Base-by-base conservation (phyloP, 768 basidiomycete genomes). In the Kwoniella newhampshirensis region DNA sequence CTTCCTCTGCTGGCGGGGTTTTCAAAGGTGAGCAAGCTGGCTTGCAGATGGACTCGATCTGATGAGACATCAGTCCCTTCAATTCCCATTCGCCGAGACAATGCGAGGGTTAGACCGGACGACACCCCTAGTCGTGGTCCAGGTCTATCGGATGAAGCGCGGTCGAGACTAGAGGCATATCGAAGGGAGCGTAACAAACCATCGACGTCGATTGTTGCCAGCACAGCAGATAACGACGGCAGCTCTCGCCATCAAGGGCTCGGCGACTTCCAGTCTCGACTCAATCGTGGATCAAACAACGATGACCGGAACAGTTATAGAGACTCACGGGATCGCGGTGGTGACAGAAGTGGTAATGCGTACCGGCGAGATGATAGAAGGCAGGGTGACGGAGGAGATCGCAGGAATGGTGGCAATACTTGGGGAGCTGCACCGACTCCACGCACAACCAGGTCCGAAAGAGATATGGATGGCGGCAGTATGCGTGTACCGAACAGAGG, bases 111-210 rank as follows among this genome's bases (percentile, higher is more conserved):
- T 59, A 80, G 88, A 57, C 88, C 85, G 0, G 87, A 87, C 64
- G 94, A 96, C 64, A 98, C 94, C 0, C 94, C 94, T 0, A 94
- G 93, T 18, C 89, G 93, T 71, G 86, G 89, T 2, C 88, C 89
- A 35, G 94, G 94, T 15, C 78, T 99, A 18, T 88, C 90, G 0
- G 87, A 89, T 25, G 78, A 80, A 0, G 91, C 86, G 13, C 80
- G 86, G 18, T 80, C 81, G 62, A 78, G 83, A 57, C 77, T 97
- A 26, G 91, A 92, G 54, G 92, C 93, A 62, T 78, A 90, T 67
- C 81, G 88, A 56, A 81, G 81, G 59, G 83, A 81, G 56, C 79
- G 83, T 57, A 88, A 91, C 27, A 85, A 82, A 67, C 85, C 86
- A 0, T 59, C 59, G 23, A 52, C 60, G 20, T 56, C 67, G 13